phyloP scores from a whole-genome alignment of 768 basidiomycete genomes.

The Rhizopogon vesiculosus region DNA sequence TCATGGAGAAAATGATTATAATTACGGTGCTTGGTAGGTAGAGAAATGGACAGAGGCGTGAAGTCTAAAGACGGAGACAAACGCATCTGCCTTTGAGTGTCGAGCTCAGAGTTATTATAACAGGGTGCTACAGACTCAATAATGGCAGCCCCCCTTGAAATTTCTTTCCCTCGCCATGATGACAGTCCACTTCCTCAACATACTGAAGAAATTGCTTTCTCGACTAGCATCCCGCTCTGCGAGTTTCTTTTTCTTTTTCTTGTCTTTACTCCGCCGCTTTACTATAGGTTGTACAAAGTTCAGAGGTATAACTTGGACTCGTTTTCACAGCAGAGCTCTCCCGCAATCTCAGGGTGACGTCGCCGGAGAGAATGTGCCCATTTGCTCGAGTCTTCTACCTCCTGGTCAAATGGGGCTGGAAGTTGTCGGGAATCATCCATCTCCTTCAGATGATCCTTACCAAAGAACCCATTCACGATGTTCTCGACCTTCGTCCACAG shows the following conservation, averaged over 20 bases:
- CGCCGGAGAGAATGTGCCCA: neutral
- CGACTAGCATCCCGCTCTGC: neutral
- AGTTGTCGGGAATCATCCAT: neutral
- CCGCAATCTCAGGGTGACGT: too few relatives aligned
- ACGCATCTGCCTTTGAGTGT: too few relatives aligned
- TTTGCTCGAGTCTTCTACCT: neutral
- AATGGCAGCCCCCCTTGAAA: too few relatives aligned
- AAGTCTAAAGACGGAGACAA: too few relatives aligned
- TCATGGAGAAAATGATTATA: constrained; percentile 6
- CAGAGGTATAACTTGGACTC: too few relatives aligned
- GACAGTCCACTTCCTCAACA: neutral
- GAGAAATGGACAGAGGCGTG: too few relatives aligned
- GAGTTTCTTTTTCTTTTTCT: neutral
- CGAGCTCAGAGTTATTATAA: too few relatives aligned
- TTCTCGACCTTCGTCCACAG: neutral
- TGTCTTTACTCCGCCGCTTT: neutral
- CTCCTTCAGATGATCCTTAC: neutral
- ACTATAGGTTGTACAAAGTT: too few relatives aligned
- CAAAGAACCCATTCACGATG: neutral
- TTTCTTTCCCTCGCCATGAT: too few relatives aligned
- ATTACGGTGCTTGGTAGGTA: too few relatives aligned
- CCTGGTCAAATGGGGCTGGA: neutral
- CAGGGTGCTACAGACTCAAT: too few relatives aligned
- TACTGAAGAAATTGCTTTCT: neutral
- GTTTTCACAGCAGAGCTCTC: too few relatives aligned